Evolutionary conservation across 1,284 basidiomycete genomes (phyloP).

Genomic region (Porodaedalea pini): DNA sequence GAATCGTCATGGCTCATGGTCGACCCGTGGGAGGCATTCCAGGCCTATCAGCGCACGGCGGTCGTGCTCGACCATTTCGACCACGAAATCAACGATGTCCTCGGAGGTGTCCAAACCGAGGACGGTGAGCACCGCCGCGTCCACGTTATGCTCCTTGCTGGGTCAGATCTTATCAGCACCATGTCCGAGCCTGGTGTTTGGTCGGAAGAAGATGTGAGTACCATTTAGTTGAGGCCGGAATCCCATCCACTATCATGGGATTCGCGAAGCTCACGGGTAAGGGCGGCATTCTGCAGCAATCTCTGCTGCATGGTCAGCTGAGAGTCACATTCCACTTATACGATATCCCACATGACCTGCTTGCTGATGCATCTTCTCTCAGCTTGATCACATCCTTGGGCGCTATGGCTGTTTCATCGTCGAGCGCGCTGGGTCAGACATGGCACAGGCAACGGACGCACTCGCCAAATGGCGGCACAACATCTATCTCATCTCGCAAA

Average conservation of each 20-base stretch:
- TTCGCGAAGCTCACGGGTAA: not conserved
- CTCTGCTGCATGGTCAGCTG: not conserved
- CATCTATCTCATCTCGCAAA: conserved; percentile 91
- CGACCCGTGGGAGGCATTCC: conserved; percentile 95
- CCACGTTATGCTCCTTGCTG: conserved; percentile 91
- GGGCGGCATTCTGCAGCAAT: not conserved
- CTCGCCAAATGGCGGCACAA: conserved; percentile 82
- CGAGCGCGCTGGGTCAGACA: conserved; percentile 91
- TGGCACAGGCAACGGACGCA: conserved; percentile 76
- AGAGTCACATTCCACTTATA: not conserved
- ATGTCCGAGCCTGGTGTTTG: conserved; percentile 99
- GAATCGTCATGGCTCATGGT: conserved; percentile 86
- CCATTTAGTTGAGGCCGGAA: not conserved
- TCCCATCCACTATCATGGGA: not conserved
- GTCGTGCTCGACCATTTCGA: conserved; percentile 96
- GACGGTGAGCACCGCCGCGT: conserved; percentile 64
- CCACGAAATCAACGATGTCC: conserved; percentile 82
- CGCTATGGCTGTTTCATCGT: conserved; percentile 94
- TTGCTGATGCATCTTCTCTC: conserved; percentile 21
- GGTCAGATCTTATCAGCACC: conserved; percentile 94
- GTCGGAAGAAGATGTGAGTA: conserved; percentile 85
- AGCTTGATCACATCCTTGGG: conserved; percentile 95
- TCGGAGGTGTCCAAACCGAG: conserved; percentile 65
- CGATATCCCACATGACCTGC: conserved; percentile 19
- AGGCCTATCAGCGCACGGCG: conserved; percentile 91